Evolutionary conservation across 345 rosid species (phyloP).

Genomic region (Aquilaria malaccensis): DNA sequence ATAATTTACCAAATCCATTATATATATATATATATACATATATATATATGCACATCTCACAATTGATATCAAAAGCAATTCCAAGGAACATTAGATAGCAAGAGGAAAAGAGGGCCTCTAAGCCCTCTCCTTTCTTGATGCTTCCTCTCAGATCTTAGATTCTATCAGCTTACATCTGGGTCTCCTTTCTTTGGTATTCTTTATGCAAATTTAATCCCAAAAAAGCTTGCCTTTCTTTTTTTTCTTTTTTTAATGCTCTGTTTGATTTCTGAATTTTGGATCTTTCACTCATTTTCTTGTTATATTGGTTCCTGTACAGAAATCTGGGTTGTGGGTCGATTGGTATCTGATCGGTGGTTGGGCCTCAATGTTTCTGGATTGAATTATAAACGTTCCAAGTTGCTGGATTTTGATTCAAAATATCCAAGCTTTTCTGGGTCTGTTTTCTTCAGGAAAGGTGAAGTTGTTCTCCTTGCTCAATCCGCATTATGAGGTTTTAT

Average conservation of each 20-base stretch:
- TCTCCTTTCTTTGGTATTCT: constrained; percentile 19
- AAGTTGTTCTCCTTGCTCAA: constrained; percentile 18
- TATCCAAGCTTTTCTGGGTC: constrained; percentile 23
- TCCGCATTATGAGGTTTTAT: constrained; percentile 31
- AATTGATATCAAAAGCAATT: constrained; percentile 16
- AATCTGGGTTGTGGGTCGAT: constrained; percentile 45
- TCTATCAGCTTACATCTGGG: constrained; percentile 31
- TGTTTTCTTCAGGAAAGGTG: constrained; percentile 26
- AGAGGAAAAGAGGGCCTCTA: constrained; percentile 47
- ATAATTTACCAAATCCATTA: constrained; percentile 23
- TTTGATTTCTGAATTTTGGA: constrained; percentile 20
- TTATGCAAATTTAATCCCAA: constrained; percentile 7
- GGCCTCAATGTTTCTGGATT: constrained; percentile 20
- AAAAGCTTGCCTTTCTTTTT: constrained; percentile 6
- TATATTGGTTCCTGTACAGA: constrained; percentile 22
- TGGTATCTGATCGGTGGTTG: constrained; percentile 30
- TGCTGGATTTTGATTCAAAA: constrained; percentile 18
- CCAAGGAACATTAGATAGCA: constrained; percentile 15
- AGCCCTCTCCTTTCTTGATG: constrained; percentile 43
- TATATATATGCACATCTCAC: constrained; percentile 1
- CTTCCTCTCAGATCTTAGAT: constrained; percentile 37
- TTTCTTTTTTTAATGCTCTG: neutral
- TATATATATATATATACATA: constrained; percentile 7
- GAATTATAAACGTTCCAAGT: constrained; percentile 40
- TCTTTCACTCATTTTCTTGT: constrained; percentile 16